Percentiles rank a stretch among this genome's conserved stretches.
Conservation (phyloP, 176 grass and related monocot genomes). For the Zea mays region Zm-B73-REFERENCE-NAM-5.0 NC_050102.1:23145001-23145500, state of each 20-base stretch:
- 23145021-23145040: conserved; percentile 32
- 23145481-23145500: too few relatives aligned
- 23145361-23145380: too few relatives aligned
- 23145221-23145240: not conserved
- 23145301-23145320: not conserved
- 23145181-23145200: not conserved
- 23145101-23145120: conserved; percentile 52
- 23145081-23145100: conserved; percentile 21
- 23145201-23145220: not conserved
- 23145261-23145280: too few relatives aligned
- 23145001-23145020: conserved; percentile 43
- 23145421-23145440: too few relatives aligned
- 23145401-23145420: too few relatives aligned
- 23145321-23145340: too few relatives aligned
- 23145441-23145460: too few relatives aligned
- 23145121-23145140: conserved; percentile 64
- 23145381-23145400: too few relatives aligned
- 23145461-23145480: too few relatives aligned
- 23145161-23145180: conserved; percentile 25
- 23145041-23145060: conserved; percentile 28
- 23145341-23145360: too few relatives aligned
- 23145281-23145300: not conserved
- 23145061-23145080: conserved; percentile 52
- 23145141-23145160: conserved; percentile 60
- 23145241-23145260: not conserved